A percentile compares a stretch with the other conserved stretches of the same genome.
Evolutionary conservation across 2,329 filamentous ascomycete species (phyloP).

Genomic region (Fusarium buharicum): DNA sequence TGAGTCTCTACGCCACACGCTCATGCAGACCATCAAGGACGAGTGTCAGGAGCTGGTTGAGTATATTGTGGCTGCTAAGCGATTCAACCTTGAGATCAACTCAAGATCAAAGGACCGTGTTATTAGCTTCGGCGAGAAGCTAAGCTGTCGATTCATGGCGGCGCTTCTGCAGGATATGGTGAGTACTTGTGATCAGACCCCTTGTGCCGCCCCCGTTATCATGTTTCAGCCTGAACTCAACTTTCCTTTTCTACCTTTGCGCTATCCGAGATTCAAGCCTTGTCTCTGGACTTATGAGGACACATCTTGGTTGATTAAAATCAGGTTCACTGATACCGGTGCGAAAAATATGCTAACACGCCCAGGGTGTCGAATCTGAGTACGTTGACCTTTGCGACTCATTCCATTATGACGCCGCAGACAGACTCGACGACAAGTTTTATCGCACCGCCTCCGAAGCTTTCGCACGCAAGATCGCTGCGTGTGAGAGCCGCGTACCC

Average conservation of each 20-base stretch:
- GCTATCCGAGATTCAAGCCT: neutral
- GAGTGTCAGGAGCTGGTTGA: slow-evolving; percentile 86
- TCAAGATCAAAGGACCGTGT: slow-evolving; percentile 85
- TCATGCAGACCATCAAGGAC: slow-evolving; percentile 73
- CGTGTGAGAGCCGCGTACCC: slow-evolving; percentile 75
- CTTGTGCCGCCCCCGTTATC: slow-evolving; percentile 17
- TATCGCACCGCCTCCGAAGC: slow-evolving; percentile 72
- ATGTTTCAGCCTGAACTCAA: neutral
- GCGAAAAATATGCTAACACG: slow-evolving; percentile 42
- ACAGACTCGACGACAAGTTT: slow-evolving; percentile 72
- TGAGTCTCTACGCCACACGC: slow-evolving; percentile 63
- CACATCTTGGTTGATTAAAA: neutral
- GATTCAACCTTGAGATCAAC: slow-evolving; percentile 79
- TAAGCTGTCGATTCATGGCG: slow-evolving; percentile 93
- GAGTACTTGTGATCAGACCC: slow-evolving; percentile 22
- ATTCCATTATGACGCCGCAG: slow-evolving; percentile 72
- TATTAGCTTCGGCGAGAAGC: slow-evolving; percentile 93
- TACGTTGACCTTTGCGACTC: slow-evolving; percentile 91
- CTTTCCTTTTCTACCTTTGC: neutral
- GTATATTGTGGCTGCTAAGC: slow-evolving; percentile 72
- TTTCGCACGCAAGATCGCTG: slow-evolving; percentile 71
- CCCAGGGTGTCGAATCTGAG: slow-evolving; percentile 79
- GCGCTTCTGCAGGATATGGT: slow-evolving; percentile 81
- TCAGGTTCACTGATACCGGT: neutral
- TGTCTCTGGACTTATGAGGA: neutral